Evolutionary conservation across 495 filamentous ascomycete genomes (phyloP), one percentile per base, ranked within the genome.

Genomic region (Lophium mytilinum): DNA sequence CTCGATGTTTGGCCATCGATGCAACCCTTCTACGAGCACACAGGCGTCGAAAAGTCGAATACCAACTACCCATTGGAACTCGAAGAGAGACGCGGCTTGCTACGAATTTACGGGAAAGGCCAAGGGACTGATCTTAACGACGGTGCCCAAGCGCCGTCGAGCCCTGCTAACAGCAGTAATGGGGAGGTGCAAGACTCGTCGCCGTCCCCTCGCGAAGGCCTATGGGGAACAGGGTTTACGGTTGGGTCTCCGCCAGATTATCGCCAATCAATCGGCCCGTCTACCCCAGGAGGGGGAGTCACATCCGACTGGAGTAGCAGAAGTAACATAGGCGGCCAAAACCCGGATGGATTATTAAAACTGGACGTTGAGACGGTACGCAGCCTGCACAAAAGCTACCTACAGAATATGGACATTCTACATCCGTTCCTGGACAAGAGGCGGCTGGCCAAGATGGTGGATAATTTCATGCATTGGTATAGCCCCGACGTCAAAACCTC

Each of bases 341-440:
- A 79, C 55, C 62, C 78, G 5, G 78, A 82, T 55, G 83, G 84
- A 35, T 74, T 79, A 11, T 72, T 89, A 12, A 86, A 83, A 50
- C 78, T 94, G 50, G 79, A 85, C 53, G 64, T 75, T 17, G 71
- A 68, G 11, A 87, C 78, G 1, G 76, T 95, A 8, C 74, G 74
- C 55, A 76, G 73, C 40, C 85, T 90, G 40, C 78, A 85, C 37
- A 63, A 79, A 14, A 87, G 83, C 68, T 98, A 89, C 68, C 72
- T 90, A 65, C 69, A 83, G 4, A 79, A 94, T 66, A 85, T 98
- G 39, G 86, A 95, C 62, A 87, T 83, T 52, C 81, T 98, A 68
- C 93, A 97, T 68, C 93, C 93, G 11, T 90, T 97, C 65, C 77
- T 98, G 37, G 75, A 86, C 60, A 74, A 77, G 47, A 62, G 64